These are phyloP conservation scores for Helicocarpus griseus DNA, from an alignment of 2,329 filamentous ascomycete species.

Conservation along the genomic window DNA sequence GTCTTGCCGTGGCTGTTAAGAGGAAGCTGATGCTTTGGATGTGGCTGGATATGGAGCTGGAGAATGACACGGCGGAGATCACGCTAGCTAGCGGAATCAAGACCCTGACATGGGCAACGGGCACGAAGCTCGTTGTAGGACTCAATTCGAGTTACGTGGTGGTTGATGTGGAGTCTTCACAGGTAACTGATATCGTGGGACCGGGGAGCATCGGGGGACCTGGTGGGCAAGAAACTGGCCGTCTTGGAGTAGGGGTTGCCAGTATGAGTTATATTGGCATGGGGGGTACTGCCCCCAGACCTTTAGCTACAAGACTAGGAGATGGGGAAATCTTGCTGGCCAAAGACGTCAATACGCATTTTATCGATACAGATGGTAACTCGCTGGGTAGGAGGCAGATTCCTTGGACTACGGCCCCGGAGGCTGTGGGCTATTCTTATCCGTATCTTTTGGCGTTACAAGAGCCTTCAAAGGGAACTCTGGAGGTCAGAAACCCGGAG, in stretches of 20 bases:
- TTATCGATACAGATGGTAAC: slow-evolving; percentile 76
- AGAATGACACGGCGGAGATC: slow-evolving; percentile 62
- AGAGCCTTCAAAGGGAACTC: slow-evolving; percentile 66
- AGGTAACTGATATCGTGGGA: slow-evolving; percentile 68
- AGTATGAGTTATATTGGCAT: slow-evolving; percentile 97
- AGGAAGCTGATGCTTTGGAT: slow-evolving; percentile 81
- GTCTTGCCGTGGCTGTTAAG: slow-evolving; percentile 87
- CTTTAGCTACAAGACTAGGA: slow-evolving; percentile 69
- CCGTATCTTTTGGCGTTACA: slow-evolving; percentile 87
- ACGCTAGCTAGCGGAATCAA: slow-evolving; percentile 74
- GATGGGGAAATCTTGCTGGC: slow-evolving; percentile 84
- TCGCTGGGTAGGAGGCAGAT: slow-evolving; percentile 75
- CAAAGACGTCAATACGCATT: slow-evolving; percentile 94
- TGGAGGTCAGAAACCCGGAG: slow-evolving; percentile 88
- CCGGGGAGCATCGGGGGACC: slow-evolving; percentile 61
- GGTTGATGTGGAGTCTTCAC: slow-evolving; percentile 68
- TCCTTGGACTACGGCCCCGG: slow-evolving; percentile 82
- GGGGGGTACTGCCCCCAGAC: slow-evolving; percentile 82
- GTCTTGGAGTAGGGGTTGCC: slow-evolving; percentile 72
- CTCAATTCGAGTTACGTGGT: slow-evolving; percentile 87
- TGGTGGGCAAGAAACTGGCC: slow-evolving; percentile 54
- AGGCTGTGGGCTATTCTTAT: slow-evolving; percentile 91
- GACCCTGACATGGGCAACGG: slow-evolving; percentile 82
- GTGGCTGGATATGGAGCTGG: slow-evolving; percentile 89
- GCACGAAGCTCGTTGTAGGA: slow-evolving; percentile 76